Base-by-base conservation (phyloP, 2,329 filamentous ascomycete species). In the Chaetomiaceae sp. region DNA sequence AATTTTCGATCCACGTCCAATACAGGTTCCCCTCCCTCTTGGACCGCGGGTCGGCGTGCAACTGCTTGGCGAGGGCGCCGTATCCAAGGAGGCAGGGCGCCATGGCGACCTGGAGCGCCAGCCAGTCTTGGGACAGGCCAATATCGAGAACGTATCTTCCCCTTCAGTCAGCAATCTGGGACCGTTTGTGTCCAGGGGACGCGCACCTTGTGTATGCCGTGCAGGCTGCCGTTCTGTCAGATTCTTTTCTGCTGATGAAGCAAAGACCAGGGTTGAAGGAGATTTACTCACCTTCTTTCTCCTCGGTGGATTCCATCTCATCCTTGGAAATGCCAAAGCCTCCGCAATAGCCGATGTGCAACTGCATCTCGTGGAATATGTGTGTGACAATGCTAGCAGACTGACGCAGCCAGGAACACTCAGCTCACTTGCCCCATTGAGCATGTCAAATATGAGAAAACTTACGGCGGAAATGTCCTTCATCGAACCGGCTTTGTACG, bases 21-120 rank as follows among this genome's bases (percentile, higher is more conserved):
- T 95, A 97, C 16, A 71, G 75, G 65, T 92, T 95, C 0, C 74
- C 81, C 12, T 85, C 74, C 34, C 76, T 75, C 55, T 73, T 73
- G 31, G 82, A 86, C n/a, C 72, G 73, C 43, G 77, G 70, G 55
- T 87, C 83, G 13, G 73, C 73, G 60, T 83, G 76, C 3, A 96
- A 74, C 61, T 88, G 79, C 61, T 77, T 76, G 5, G 88, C 92
- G 53, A 95, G 87, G 50, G 81, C 81, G 9, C 85, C 85, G 66
- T 97, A 96, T 37, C 92, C 92, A n/a, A 96, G 78, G 27, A 96
- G 74, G 65, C 92, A 96, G 0, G 92, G 90, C 13, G 91, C 83
- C 48, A 96, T 76, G 4, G 89, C 85, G 55, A 96, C 74, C 63
- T 96, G 89, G 9, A 97, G 77, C 4, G 85, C 90, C 39, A 96